Evolutionary conservation across 2,329 filamentous ascomycete species (phyloP).

Genomic region (Talaromyces amestolkiae): DNA sequence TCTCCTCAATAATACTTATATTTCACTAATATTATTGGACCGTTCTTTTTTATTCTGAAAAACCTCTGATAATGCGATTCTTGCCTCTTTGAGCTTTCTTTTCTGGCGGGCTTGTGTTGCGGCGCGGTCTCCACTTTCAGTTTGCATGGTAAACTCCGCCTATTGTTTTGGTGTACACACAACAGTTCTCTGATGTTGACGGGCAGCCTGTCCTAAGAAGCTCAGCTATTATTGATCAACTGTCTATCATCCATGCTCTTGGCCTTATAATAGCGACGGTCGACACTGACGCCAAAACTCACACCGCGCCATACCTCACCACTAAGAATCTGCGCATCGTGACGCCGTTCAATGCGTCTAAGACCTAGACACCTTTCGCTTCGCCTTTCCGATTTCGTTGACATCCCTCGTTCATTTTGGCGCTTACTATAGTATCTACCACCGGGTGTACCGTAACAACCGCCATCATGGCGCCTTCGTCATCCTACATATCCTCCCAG

Average conservation of each 20-base stretch:
- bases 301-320: neutral
- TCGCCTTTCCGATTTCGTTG: constrained; percentile 5
- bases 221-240: neutral
- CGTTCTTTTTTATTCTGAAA: neutral
- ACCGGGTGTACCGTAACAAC: neutral
- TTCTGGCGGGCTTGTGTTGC: constrained; percentile 9
- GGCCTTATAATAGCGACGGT: neutral
- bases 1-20: neutral
- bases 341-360: constrained; percentile 16
- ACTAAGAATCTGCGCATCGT: constrained; percentile 3
- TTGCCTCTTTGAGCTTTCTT: constrained; percentile 11
- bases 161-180: constrained; percentile 10
- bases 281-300: neutral
- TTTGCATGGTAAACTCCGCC: constrained; percentile 16
- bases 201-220: neutral
- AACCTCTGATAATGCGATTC: constrained; percentile 11
- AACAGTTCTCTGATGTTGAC: neutral
- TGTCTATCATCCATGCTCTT: neutral
- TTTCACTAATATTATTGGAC: constrained; percentile 8
- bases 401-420: neutral
- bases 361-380: neutral
- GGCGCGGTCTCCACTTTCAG: constrained; percentile 17
- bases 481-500: constrained; percentile 57
- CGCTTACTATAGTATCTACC: neutral
- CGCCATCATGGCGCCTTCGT: constrained; percentile 54